Conservation (phyloP, 108 stramenopile genomes). For the Cyclotella baltica region DNA sequence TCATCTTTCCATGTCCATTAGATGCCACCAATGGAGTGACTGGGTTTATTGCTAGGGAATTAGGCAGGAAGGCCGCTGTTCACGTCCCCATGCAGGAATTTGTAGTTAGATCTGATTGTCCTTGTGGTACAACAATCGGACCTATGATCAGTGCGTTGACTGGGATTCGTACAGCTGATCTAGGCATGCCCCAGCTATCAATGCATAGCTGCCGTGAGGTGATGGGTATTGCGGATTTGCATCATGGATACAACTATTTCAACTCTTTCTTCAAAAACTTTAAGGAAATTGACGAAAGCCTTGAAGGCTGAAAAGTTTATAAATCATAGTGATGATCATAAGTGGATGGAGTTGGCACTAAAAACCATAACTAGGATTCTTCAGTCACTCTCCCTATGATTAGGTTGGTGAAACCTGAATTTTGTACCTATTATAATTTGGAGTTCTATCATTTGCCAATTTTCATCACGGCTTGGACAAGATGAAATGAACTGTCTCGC, state of each 20-base stretch:
- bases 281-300: slow-evolving; percentile 68
- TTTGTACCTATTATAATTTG: no score
- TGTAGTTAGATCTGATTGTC: slow-evolving; percentile 89
- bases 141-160: slow-evolving; percentile 85
- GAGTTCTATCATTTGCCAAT: no score
- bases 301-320: slow-evolving; percentile 51
- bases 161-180: slow-evolving; percentile 93
- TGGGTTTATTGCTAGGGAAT: slow-evolving; percentile 88
- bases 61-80: slow-evolving; percentile 65
- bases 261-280: slow-evolving; percentile 75
- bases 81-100: slow-evolving; percentile 75
- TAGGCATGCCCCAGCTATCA: slow-evolving; percentile 94
- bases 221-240: slow-evolving; percentile 86
- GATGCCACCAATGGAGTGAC: slow-evolving; percentile 90
- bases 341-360: no score
- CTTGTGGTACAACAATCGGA: slow-evolving; percentile 94
- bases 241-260: slow-evolving; percentile 73
- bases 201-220: slow-evolving; percentile 92
- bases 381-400: no score
- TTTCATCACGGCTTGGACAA: no score
- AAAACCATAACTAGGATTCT: no score
- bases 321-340: no score
- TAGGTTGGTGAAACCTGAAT: no score
- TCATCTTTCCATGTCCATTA: slow-evolving; percentile 1
- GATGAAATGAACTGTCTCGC: no score